Evolutionary conservation across 2,329 filamentous ascomycete genomes (phyloP).

Genomic region (Ascochyta lentis): DNA sequence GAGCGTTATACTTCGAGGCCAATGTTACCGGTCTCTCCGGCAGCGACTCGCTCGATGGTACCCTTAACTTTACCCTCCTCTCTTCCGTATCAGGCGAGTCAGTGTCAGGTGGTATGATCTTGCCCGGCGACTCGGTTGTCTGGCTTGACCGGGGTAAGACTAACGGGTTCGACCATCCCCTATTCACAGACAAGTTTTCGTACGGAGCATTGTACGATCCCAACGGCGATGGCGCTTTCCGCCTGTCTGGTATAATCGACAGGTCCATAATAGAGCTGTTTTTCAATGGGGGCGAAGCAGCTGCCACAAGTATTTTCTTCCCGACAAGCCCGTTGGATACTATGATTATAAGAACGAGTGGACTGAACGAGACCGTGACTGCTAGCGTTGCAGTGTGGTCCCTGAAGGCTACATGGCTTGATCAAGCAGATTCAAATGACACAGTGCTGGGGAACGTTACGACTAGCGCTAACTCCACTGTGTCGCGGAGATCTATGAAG

Average conservation of each 20-base stretch:
- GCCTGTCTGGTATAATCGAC: conserved; percentile 61
- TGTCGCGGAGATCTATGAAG: not conserved
- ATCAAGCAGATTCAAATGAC: conserved; percentile 33
- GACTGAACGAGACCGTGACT: conserved; percentile 44
- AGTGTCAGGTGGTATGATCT: conserved; percentile 58
- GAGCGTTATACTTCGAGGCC: conserved; percentile 62
- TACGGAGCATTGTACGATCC: conserved; percentile 37
- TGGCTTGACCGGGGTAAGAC: conserved; percentile 60
- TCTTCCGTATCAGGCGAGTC: conserved; percentile 59
- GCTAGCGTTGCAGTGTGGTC: conserved; percentile 51
- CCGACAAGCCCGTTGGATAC: conserved; percentile 53
- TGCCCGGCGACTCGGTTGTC: conserved; percentile 49
- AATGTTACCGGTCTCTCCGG: conserved; percentile 57
- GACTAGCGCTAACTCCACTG: conserved; percentile 3
- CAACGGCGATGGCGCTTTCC: conserved; percentile 40
- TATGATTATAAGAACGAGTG: conserved; percentile 41
- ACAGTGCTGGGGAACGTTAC: conserved; percentile 48
- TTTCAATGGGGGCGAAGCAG: conserved; percentile 59
- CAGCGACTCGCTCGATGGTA: conserved; percentile 41
- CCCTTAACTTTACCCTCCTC: conserved; percentile 61
- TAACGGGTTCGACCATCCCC: conserved; percentile 59
- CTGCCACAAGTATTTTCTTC: conserved; percentile 60
- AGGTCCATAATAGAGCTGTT: conserved; percentile 63
- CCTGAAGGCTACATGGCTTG: conserved; percentile 49
- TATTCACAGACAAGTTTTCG: conserved; percentile 63